Percentiles rank a stretch among this genome's conserved stretches.
Evolutionary conservation across 2,329 filamentous ascomycete species (phyloP).

Genomic region (Paracoccidioides brasiliensis): DNA sequence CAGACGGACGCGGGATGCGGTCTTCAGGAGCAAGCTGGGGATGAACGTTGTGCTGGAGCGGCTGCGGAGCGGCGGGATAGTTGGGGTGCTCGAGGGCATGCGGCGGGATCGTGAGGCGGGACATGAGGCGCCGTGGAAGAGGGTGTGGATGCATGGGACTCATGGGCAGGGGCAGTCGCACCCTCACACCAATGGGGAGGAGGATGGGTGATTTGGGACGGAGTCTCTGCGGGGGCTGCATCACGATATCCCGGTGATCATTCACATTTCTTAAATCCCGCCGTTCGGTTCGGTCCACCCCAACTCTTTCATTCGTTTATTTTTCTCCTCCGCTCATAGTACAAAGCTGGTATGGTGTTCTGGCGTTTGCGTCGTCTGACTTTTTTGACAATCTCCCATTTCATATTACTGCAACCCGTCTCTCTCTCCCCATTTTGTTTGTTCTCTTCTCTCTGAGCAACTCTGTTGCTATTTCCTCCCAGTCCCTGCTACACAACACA

Average conservation of each 20-base stretch:
- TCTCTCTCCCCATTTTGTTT: not conserved
- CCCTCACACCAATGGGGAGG: conserved; percentile 3
- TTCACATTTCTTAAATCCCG: not conserved
- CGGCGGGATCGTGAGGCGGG: conserved; percentile 42
- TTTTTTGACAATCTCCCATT: conserved; percentile 3
- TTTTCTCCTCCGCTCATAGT: not conserved
- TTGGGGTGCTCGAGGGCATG: conserved; percentile 60
- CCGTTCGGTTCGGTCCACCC: not conserved
- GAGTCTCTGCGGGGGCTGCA: not conserved
- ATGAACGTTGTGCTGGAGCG: conserved; percentile 55
- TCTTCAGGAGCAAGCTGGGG: conserved; percentile 50
- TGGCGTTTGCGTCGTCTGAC: conserved; percentile 1
- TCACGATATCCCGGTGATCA: not conserved
- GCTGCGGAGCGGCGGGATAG: conserved; percentile 51
- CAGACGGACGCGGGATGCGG: conserved; percentile 45
- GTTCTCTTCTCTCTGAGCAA: not conserved
- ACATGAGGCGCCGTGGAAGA: conserved; percentile 30
- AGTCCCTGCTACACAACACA: not conserved
- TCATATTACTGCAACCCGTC: not conserved
- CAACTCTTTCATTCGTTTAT: too few relatives aligned
- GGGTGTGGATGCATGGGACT: conserved; percentile 27
- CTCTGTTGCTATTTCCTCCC: not conserved
- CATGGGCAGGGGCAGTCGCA: conserved; percentile 6
- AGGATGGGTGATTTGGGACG: not conserved
- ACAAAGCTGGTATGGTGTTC: conserved; percentile 2